Conservation (phyloP, 495 filamentous ascomycete genomes). For the Lophiostoma macrostomum region DNA sequence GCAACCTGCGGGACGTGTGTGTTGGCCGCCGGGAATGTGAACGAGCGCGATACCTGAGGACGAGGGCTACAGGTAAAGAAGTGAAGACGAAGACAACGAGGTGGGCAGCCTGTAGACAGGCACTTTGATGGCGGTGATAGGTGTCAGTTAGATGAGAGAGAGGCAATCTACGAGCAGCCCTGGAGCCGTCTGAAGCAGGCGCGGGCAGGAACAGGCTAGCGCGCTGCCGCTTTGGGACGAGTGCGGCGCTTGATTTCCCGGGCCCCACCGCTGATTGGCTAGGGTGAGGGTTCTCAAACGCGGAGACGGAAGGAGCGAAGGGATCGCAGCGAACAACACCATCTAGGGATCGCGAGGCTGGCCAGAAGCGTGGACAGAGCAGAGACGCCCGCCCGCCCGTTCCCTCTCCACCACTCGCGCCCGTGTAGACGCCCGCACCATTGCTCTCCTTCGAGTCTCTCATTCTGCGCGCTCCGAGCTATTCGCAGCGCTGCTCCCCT, state of each 20-base stretch:
- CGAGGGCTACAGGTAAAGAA: no score
- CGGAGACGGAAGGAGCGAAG: slow-evolving; percentile 4
- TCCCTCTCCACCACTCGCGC: slow-evolving; percentile 15
- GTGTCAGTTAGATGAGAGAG: background rate
- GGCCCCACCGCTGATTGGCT: background rate
- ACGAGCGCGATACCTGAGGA: no score
- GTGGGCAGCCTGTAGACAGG: no score
- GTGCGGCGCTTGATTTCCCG: background rate
- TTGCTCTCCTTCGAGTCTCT: slow-evolving; percentile 9
- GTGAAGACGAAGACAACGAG: no score
- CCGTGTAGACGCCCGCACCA: slow-evolving; percentile 12
- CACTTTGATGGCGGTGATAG: no score
- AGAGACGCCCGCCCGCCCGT: background rate
- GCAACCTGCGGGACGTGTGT: no score
- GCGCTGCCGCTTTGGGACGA: slow-evolving; percentile 3
- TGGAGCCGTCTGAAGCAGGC: background rate
- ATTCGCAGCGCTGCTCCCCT: slow-evolving; percentile 9
- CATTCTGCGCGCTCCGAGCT: background rate
- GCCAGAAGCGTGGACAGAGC: no score
- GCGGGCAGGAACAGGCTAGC: slow-evolving; percentile 24
- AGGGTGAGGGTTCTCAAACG: slow-evolving; percentile 13
- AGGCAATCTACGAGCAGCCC: background rate
- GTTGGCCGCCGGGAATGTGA: no score
- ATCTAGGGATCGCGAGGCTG: background rate
- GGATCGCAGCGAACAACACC: slow-evolving; percentile 1